Evolutionary conservation across 257 asterid genomes (phyloP), one percentile per base, ranked within the genome.

Genomic region (Nicotiana knightiana): DNA sequence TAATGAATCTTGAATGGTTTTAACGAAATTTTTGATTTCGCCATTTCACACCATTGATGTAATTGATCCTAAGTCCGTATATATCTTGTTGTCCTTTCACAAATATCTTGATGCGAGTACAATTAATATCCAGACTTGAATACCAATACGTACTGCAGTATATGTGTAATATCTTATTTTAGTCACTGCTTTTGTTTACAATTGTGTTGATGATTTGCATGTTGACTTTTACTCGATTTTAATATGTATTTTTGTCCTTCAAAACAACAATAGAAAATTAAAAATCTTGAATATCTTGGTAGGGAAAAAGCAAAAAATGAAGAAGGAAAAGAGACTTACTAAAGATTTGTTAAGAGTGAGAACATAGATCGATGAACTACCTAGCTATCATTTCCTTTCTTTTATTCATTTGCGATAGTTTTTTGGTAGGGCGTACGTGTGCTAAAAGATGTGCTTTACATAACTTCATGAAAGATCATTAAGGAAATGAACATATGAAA

Each of bases 221-320:
- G 62, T 73, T 48, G 79, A 48, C 79, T 73, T 48, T 73, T 73
- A 5, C 26, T 24, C 16, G 1, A 24, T 4, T 48, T 73, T 48
- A 6, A 48, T 48, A 67, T 7, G 12, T 61, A 28, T 16, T 33
- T 33, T 8, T 32, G 51, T 67, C 51, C 28, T 8, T 33, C 24
- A 65, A 30, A 64, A n/a, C 11, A 71, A 68, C 18, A 70, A 4
- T 43, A 43, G 5, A 12, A 39, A n/a, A 43, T 43, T 43, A 2
- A 43, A 67, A 71, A 71, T 46, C 59, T 43, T 12, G 79, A 73
- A 73, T 73, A 73, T 73, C 26, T 73, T 73, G 26, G 79, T 48
- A 12, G 43, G 79, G 79, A 5, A 15, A 73, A 73, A 26, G 33
- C 24, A 10, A 13, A 48, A 73, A 73, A 73, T 21, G 55, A 11